Evolutionary conservation across 768 basidiomycete genomes (phyloP).

Genomic region (Trametes cingulata): DNA sequence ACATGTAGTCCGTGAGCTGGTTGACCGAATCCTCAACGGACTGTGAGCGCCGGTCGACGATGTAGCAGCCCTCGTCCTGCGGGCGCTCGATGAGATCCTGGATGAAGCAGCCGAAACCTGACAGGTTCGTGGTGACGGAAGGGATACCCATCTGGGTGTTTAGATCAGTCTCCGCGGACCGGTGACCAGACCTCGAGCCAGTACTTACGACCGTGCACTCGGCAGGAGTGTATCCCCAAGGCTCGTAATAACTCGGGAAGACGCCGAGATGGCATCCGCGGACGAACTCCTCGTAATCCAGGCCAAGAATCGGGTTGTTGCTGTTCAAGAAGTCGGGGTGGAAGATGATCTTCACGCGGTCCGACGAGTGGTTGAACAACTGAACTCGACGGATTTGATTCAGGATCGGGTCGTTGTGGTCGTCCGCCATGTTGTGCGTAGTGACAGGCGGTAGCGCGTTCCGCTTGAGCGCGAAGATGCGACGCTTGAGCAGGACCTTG

Average conservation of each 20-base stretch:
- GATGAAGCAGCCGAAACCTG: constrained; percentile 98
- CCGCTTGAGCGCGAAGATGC: constrained; percentile 94
- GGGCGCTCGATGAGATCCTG: constrained; percentile 95
- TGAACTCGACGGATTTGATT: constrained; percentile 94
- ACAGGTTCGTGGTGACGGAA: constrained; percentile 94
- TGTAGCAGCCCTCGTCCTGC: constrained; percentile 94
- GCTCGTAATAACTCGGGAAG: constrained; percentile 97
- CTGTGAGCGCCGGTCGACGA: constrained; percentile 88
- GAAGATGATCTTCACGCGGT: constrained; percentile 97
- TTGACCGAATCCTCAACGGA: constrained; percentile 90
- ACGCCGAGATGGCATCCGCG: constrained; percentile 97
- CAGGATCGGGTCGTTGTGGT: constrained; percentile 87
- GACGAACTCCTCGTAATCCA: constrained; percentile 99
- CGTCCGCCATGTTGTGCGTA: constrained; percentile 99
- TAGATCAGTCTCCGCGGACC: too few relatives aligned
- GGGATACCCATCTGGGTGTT: constrained; percentile 89
- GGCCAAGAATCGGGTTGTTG: constrained; percentile 94
- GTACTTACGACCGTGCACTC: constrained; percentile 92
- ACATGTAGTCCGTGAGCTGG: constrained; percentile 77
- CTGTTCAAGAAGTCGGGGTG: constrained; percentile 98
- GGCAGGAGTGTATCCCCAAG: constrained; percentile 96
- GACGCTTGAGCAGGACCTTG: constrained; percentile 90
- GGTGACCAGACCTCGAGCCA: too few relatives aligned
- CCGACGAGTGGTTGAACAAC: constrained; percentile 84
- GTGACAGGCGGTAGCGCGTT: constrained; percentile 92